Percentiles rank a stretch among this genome's conserved stretches.
Evolutionary conservation across 345 rosid genomes (phyloP).

Genomic region (Fremontodendron californicum): DNA sequence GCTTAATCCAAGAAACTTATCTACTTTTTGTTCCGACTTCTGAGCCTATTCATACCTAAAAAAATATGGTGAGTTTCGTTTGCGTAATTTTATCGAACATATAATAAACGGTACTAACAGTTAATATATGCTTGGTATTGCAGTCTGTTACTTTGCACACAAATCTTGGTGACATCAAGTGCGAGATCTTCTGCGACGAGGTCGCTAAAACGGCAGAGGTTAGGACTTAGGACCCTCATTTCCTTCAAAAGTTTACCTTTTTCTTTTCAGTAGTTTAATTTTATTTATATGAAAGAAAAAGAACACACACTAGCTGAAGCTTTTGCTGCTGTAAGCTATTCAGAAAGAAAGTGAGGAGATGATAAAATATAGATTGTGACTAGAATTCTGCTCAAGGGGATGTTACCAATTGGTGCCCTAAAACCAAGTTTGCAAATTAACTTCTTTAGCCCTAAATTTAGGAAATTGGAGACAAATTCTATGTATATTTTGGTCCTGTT

Average conservation of each 20-base stretch:
- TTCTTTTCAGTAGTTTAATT: not conserved
- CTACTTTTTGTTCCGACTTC: not conserved
- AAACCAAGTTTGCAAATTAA: not conserved
- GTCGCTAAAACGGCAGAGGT: slow-evolving; percentile 94
- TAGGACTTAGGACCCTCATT: slow-evolving; percentile 1
- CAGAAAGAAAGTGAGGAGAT: not conserved
- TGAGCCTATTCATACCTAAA: not conserved
- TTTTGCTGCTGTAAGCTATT: not conserved
- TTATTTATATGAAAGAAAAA: not conserved
- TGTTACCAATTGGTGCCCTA: not conserved
- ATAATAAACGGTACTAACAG: not conserved
- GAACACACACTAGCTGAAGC: not conserved
- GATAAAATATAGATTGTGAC: not conserved
- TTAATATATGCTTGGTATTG: not conserved
- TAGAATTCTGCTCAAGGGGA: not conserved
- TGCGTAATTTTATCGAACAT: slow-evolving; percentile 23
- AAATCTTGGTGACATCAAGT: slow-evolving; percentile 94
- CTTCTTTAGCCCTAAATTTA: not conserved
- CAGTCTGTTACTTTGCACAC: slow-evolving; percentile 98
- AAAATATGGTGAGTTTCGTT: slow-evolving; percentile 29
- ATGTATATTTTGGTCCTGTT: not conserved
- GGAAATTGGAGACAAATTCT: not conserved
- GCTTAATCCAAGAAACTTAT: not conserved
- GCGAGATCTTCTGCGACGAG: slow-evolving; percentile 95
- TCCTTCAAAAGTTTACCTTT: not conserved